phyloP scores from a whole-genome alignment of 371 early-diverging fungal genomes.

The Umbelopsis sp. region DNA sequence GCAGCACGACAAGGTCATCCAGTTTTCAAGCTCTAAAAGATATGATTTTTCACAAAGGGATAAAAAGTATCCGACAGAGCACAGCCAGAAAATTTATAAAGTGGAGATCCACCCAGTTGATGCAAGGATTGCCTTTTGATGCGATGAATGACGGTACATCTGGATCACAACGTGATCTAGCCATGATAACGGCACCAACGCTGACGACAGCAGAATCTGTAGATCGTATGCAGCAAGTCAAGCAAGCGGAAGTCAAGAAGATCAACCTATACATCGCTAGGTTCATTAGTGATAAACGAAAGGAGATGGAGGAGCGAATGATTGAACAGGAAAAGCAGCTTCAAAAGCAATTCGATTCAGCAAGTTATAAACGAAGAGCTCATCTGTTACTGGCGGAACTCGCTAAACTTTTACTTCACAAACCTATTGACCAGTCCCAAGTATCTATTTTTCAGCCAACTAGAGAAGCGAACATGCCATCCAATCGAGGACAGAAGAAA shows the following conservation, averaged over 20 bases:
- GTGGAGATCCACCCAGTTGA: constrained; percentile 47
- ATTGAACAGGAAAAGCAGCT: constrained; percentile 27
- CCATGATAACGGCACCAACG: constrained; percentile 18
- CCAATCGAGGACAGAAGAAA: background rate
- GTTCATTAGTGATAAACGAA: constrained; percentile 34
- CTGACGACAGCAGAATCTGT: constrained; percentile 27
- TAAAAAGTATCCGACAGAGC: constrained; percentile 50
- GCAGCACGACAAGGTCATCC: constrained; percentile 19
- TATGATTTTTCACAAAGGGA: constrained; percentile 48
- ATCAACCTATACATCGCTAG: constrained; percentile 31
- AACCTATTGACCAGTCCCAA: background rate
- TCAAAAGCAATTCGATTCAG: constrained; percentile 22
- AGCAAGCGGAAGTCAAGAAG: constrained; percentile 23
- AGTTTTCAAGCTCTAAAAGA: constrained; percentile 36
- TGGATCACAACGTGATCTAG: background rate
- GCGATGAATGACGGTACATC: background rate
- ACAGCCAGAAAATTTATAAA: constrained; percentile 60
- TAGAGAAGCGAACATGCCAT: background rate
- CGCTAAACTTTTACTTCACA: background rate
- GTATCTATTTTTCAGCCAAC: background rate
- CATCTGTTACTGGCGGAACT: background rate
- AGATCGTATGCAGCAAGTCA: constrained; percentile 29
- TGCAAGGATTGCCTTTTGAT: background rate
- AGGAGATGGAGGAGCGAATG: constrained; percentile 30
- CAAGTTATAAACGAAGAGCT: constrained; percentile 15